Evolutionary conservation across 2,329 filamentous ascomycete genomes (phyloP), one percentile per base, ranked within the genome.

Genomic region (Xylaria digitata): DNA sequence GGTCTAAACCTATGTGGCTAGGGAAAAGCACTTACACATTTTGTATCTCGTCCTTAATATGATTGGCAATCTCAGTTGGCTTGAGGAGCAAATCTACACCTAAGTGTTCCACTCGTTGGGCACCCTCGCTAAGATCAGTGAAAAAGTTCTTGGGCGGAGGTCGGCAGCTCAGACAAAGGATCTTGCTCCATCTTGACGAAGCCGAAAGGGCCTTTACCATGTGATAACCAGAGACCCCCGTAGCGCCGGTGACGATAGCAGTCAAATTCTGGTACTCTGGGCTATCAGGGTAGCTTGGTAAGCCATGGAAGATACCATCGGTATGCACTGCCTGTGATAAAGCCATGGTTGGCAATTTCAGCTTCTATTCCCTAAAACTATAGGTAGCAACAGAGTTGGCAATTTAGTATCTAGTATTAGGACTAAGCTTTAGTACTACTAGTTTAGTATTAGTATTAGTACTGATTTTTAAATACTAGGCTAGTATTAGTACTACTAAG

Each of bases 141-240:
- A 42, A 42, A n/a, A 56, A 56, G 32, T 23, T 42, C 6, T 56
- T 15, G 1, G 32, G 53, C 3, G 53, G 53, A 8, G 53, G 53
- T 2, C 34, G 32, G 21, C 7, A 11, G 15, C 32, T 42, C 9
- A 56, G 53, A 15, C 32, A 40, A 23, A 37, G 34, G 13, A 56
- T 56, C 53, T 56, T 56, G 37, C 34, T 43, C 53, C 53, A 56
- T 7, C 53, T 34, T 21, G 53, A 37, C n/a, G 32, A 56, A 26
- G 32, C 34, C 34, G 34, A 23, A 3, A 56, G 34, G 13, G 17
- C 53, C 34, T 42, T 40, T n/a, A 56, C 53, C 53, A 56, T 56
- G 19, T 56, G 53, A 23, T 40, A 42, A 17, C 53, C 53, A 17
- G 53, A 56, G 11, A 56, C 34, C n/a, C 53, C 53, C 15, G 32